Base-by-base conservation (phyloP, 176 grass and related monocot species). In the Olyra latifolia region DNA sequence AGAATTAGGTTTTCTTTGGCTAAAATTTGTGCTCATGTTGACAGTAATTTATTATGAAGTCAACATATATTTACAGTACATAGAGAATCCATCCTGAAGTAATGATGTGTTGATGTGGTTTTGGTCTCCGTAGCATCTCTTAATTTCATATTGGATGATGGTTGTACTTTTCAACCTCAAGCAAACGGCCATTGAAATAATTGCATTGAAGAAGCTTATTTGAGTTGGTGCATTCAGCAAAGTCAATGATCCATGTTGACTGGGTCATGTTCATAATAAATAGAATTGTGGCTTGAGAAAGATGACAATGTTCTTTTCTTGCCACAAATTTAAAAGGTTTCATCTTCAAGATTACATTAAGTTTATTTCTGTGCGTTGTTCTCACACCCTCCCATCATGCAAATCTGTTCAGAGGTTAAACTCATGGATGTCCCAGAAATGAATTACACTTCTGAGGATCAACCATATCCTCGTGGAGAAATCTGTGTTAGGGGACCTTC, bases 391-490 rank as follows among this genome's bases (percentile, higher is more conserved):
- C 63, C 58, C 30, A 59, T 80, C 19, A 75, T 80, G 13, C 10
- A 23, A 74, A 78, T 61, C 29, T 81, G 38, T 82, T 64, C 92
- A 98, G 95, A 98, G 90, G 68, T 98, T 82, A 98, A 98, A 87
- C 95, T 98, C 76, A 90, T 84, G 57, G 90, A 98, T 87, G 95
- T 95, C 44, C 92, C 92, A 80, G 95, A 98, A 87, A 98, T 98
- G 95, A 98, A 86, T 87, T 98, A 98, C 84, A 93, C 90, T 17
- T 92, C 92, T 15, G 90, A 98, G 27, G 95, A 98, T 85, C 66
- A 92, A 83, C 95, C 92, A 72, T 84, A 95, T 91, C 86, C 92
- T 64, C 92, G 92, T 66, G 95, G 95, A 81, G 95, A 98, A 91
- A 98, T 98, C 89, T 98, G 95, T 87, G 92, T 87, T 29, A 87